A percentile compares a stretch with the other conserved stretches of the same genome.
Evolutionary conservation across 345 rosid genomes (phyloP).

Genomic region (Lagerstroemia speciosa): DNA sequence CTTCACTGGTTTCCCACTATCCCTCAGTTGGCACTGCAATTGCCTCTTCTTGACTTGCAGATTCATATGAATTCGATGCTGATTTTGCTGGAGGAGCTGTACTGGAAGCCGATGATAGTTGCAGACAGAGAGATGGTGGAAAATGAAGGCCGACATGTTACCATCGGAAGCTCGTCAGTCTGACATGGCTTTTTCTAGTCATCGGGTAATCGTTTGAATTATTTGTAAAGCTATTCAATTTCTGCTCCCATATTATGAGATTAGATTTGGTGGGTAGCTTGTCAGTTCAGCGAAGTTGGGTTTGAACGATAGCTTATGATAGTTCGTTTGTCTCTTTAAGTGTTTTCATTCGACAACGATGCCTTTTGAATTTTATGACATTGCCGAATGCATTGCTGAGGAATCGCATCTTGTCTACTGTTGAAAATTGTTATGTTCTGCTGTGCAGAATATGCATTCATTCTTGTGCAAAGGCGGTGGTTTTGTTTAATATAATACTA

Average conservation of each 20-base stretch:
- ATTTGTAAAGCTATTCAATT: not conserved
- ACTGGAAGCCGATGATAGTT: slow-evolving; percentile 48
- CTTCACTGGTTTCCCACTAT: not conserved
- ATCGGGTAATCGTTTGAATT: slow-evolving; percentile 94
- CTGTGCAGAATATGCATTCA: too few species aligned
- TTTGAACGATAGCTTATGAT: too few species aligned
- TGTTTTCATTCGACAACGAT: not conserved
- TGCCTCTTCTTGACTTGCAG: not conserved
- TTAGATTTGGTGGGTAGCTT: not conserved
- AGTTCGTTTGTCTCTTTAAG: too few species aligned
- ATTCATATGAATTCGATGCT: not conserved
- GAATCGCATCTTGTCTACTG: too few species aligned
- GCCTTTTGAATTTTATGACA: too few species aligned
- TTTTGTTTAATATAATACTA: not conserved
- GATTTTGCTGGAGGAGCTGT: slow-evolving; percentile 50
- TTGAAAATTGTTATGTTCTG: too few species aligned
- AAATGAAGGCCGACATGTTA: slow-evolving; percentile 59
- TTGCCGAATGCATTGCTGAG: too few species aligned
- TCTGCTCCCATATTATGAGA: too few species aligned
- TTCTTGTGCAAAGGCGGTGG: too few species aligned
- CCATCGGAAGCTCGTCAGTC: slow-evolving; percentile 37
- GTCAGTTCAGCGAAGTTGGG: not conserved
- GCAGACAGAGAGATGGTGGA: slow-evolving; percentile 89
- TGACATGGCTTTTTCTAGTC: slow-evolving; percentile 72
- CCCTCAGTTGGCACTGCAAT: not conserved